A percentile compares a stretch with the other conserved stretches of the same genome.
phyloP scores from a whole-genome alignment of 805 yeast species.

The Monosporozyma yasuniensis region DNA sequence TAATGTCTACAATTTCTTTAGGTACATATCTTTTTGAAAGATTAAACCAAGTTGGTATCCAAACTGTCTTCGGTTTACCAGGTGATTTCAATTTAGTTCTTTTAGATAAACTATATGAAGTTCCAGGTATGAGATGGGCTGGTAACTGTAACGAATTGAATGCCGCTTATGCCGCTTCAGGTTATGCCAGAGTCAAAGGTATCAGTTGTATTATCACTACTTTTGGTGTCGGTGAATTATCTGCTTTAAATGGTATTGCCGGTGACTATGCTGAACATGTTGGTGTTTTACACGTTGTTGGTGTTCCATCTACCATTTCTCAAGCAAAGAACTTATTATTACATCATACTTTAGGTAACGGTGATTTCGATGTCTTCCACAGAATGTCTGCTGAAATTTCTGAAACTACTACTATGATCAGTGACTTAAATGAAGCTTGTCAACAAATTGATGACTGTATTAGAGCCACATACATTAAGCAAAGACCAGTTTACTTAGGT shows the following conservation, averaged over 20 bases:
- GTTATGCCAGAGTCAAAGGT: conserved; percentile 5
- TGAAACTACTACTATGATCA: conserved; percentile 1
- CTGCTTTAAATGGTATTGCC: conserved; percentile 6
- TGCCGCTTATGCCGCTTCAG: conserved; percentile 4
- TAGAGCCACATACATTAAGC: conserved; percentile 4
- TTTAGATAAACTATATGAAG: conserved; percentile 4
- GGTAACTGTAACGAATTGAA: conserved; percentile 5
- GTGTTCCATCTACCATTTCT: conserved; percentile 3
- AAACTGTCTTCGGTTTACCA: conserved; percentile 6
- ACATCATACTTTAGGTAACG: conserved; percentile 6
- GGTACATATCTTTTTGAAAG: conserved; percentile 6
- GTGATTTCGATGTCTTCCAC: conserved; percentile 7
- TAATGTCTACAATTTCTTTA: conserved; percentile 3
- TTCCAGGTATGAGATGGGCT: conserved; percentile 7
- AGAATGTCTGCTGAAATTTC: conserved; percentile 6
- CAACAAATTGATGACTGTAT: conserved; percentile 2
- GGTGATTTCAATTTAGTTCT: conserved; percentile 6
- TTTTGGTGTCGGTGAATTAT: conserved; percentile 6
- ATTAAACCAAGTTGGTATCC: conserved; percentile 4
- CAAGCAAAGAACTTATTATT: conserved; percentile 3
- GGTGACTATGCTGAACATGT: conserved; percentile 6
- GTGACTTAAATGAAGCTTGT: conserved; percentile 1
- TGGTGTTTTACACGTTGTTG: conserved; percentile 6
- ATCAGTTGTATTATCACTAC: conserved; percentile 5
- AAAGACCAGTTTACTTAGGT: conserved; percentile 5